phyloP scores from a whole-genome alignment of 345 rosid species.

The Passiflora organensis region DNA sequence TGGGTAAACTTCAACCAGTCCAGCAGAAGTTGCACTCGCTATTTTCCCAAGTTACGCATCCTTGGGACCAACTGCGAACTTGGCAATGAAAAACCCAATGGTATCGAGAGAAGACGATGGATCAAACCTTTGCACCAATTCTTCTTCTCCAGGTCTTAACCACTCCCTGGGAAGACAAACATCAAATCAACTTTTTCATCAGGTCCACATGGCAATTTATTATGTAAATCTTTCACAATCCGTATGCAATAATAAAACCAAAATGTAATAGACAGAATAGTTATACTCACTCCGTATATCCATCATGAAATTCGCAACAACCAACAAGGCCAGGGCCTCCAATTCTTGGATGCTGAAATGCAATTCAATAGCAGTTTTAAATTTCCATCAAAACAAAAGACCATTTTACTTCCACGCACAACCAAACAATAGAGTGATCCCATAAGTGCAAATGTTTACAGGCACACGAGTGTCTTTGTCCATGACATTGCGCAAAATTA shows the following conservation, averaged over 20 bases:
- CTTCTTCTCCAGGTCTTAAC: slow-evolving; percentile 91
- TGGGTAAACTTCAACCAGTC: no score
- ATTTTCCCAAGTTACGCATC: background rate
- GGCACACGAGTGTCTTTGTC: no score
- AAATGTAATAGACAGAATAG: background rate
- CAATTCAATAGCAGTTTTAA: background rate
- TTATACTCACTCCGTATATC: slow-evolving; percentile 75
- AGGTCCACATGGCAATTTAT: background rate
- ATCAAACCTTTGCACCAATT: slow-evolving; percentile 86
- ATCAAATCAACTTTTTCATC: background rate
- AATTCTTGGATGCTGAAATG: slow-evolving; percentile 67
- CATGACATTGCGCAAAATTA: no score
- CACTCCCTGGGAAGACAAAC: slow-evolving; percentile 53
- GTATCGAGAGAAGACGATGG: slow-evolving; percentile 84
- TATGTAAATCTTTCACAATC: background rate
- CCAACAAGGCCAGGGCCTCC: slow-evolving; percentile 97
- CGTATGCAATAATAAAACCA: background rate
- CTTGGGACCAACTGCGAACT: slow-evolving; percentile 49
- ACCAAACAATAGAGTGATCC: background rate
- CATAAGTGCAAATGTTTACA: no score
- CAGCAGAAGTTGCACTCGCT: no score
- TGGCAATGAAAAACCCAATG: slow-evolving; percentile 93
- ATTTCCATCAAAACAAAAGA: slow-evolving; percentile 7
- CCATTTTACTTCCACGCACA: slow-evolving; percentile 1
- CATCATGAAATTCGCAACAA: slow-evolving; percentile 58